Conservation (phyloP, 2,329 filamentous ascomycete genomes). For the Alternaria consortialis region DNA sequence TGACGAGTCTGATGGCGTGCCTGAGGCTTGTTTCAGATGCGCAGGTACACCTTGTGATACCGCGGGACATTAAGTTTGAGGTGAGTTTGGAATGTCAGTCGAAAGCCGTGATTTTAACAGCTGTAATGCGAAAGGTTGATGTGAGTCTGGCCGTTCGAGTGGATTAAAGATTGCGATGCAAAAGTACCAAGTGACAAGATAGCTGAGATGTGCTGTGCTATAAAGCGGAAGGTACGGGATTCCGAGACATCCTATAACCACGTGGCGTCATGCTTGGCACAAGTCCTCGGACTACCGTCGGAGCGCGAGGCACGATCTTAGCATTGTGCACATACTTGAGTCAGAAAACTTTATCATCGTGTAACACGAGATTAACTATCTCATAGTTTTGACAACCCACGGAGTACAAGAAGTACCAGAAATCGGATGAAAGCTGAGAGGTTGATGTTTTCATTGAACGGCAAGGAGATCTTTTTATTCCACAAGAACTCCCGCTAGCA, state of each 20-base stretch:
- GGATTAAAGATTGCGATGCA: neutral
- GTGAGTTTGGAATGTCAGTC: neutral
- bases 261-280: constrained; percentile 7
- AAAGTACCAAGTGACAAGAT: neutral
- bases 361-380: neutral
- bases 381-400: neutral
- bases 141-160: neutral
- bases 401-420: neutral
- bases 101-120: neutral
- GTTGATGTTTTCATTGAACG: constrained; percentile 7
- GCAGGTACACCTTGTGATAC: constrained; percentile 9
- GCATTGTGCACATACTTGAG: neutral
- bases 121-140: neutral
- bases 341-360: neutral
- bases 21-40: constrained; percentile 13
- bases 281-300: neutral
- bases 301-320: neutral
- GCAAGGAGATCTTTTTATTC: constrained; percentile 10
- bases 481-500: constrained; percentile 9
- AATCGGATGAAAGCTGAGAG: neutral
- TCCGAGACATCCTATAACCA: neutral
- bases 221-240: neutral
- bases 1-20: constrained; percentile 7
- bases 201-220: neutral
- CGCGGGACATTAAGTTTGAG: constrained; percentile 8